These are phyloP conservation scores for Trichoderma semiorbis DNA, from an alignment of 2,329 filamentous ascomycete genomes.

Conservation along the genomic window DNA sequence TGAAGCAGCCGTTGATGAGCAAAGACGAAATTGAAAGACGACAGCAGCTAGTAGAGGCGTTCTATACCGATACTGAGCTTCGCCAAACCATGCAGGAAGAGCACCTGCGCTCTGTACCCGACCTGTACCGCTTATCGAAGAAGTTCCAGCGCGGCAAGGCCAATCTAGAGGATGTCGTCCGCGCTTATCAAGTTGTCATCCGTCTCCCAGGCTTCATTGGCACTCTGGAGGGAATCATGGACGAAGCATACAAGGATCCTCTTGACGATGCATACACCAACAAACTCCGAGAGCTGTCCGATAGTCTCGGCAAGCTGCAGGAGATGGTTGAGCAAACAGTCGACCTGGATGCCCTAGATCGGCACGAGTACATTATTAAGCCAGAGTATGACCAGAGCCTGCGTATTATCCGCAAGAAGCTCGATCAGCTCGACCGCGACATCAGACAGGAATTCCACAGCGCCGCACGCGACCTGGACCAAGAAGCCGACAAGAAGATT, in stretches of 20 bases:
- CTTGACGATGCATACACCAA: conserved; percentile 83
- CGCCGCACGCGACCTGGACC: conserved; percentile 76
- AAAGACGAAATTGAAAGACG: conserved; percentile 83
- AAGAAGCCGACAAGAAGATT: conserved; percentile 97
- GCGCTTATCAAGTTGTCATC: conserved; percentile 92
- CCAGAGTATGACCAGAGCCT: conserved; percentile 92
- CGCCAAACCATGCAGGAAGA: conserved; percentile 96
- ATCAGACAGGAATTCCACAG: conserved; percentile 79
- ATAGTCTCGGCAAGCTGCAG: conserved; percentile 78
- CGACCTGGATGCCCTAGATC: conserved; percentile 89
- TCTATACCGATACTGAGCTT: conserved; percentile 87
- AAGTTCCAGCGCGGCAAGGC: conserved; percentile 90
- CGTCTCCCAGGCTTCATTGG: conserved; percentile 85
- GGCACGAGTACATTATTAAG: conserved; percentile 98
- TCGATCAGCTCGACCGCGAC: conserved; percentile 77
- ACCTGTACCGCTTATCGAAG: conserved; percentile 89
- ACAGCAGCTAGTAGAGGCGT: conserved; percentile 92
- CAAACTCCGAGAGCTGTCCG: conserved; percentile 72
- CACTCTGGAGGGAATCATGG: conserved; percentile 90
- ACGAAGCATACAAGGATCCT: conserved; percentile 85
- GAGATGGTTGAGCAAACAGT: conserved; percentile 99
- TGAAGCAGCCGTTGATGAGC: conserved; percentile 96
- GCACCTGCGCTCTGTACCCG: conserved; percentile 86
- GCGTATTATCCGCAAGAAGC: conserved; percentile 81
- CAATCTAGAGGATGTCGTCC: conserved; percentile 90